Percentiles rank a stretch among this genome's conserved stretches.
Conservation (phyloP, 805 yeast genomes). For the Candida wancherniae region DNA sequence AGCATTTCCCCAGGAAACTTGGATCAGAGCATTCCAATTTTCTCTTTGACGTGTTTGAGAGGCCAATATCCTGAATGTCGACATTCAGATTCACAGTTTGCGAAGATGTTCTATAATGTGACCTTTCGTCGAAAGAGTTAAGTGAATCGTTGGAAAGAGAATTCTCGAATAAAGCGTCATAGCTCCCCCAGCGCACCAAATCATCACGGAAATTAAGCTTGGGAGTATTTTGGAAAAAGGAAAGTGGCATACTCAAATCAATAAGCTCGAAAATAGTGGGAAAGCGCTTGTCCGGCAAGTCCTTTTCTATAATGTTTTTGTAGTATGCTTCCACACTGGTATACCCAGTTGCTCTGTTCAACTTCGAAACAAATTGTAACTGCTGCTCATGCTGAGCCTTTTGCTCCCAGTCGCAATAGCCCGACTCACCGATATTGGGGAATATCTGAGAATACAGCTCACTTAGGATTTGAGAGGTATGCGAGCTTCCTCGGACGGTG, state of each 20-base stretch:
- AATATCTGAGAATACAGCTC: constrained; percentile 17
- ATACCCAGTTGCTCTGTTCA: constrained; percentile 15
- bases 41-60: constrained; percentile 7
- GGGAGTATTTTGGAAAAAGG: constrained; percentile 12
- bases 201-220: constrained; percentile 19
- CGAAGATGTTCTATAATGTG: not conserved
- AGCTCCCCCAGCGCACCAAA: constrained; percentile 19
- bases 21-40: constrained; percentile 23
- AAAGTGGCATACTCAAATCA: constrained; percentile 18
- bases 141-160: not conserved
- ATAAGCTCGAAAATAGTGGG: constrained; percentile 29
- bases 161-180: constrained; percentile 16
- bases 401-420: constrained; percentile 14
- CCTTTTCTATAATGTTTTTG: constrained; percentile 3
- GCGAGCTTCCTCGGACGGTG: constrained; percentile 25
- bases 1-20: constrained; percentile 12
- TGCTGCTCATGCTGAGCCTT: constrained; percentile 18
- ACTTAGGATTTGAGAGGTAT: constrained; percentile 13
- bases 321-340: constrained; percentile 7
- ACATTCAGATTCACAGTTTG: not conserved
- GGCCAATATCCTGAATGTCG: not conserved
- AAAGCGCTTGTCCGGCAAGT: constrained; percentile 7
- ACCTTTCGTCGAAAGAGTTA: constrained; percentile 1
- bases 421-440: constrained; percentile 12
- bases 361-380: constrained; percentile 24